Evolutionary conservation across 148 eudicot genomes (phyloP).

Genomic region (Diospyros lotus): DNA sequence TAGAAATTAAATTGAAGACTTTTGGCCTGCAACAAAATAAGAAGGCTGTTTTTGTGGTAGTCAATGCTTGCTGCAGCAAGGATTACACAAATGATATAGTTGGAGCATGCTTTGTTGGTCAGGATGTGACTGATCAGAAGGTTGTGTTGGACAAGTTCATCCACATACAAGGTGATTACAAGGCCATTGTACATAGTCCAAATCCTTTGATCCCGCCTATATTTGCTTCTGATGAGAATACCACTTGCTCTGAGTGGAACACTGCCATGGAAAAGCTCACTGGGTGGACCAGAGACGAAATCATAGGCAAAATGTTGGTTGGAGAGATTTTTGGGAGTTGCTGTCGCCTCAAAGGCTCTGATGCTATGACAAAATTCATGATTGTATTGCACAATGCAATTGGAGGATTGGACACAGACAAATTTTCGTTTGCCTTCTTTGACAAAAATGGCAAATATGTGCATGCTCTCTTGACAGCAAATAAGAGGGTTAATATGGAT

Average conservation of each 20-base stretch:
- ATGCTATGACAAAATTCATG: slow-evolving; percentile 84
- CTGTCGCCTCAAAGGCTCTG: slow-evolving; percentile 76
- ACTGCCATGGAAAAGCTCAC: slow-evolving; percentile 88
- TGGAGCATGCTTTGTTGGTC: slow-evolving; percentile 92
- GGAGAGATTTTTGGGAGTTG: slow-evolving; percentile 82
- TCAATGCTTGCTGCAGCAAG: slow-evolving; percentile 91
- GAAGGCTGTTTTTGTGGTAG: slow-evolving; percentile 68
- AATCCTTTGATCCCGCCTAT: slow-evolving; percentile 92
- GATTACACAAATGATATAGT: slow-evolving; percentile 62
- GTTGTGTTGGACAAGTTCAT: slow-evolving; percentile 81
- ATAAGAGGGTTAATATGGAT: slow-evolving; percentile 68
- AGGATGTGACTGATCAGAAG: slow-evolving; percentile 87
- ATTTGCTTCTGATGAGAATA: slow-evolving; percentile 86
- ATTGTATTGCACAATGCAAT: slow-evolving; percentile 83
- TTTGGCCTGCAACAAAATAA: slow-evolving; percentile 43
- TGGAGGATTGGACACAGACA: slow-evolving; percentile 71
- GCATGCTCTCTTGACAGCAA: slow-evolving; percentile 83
- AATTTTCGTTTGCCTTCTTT: slow-evolving; percentile 71
- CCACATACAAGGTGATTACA: slow-evolving; percentile 86
- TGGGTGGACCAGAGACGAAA: slow-evolving; percentile 70
- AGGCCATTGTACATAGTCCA: slow-evolving; percentile 84
- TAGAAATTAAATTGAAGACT: slow-evolving; percentile 75
- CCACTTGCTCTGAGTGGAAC: slow-evolving; percentile 93
- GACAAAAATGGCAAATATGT: slow-evolving; percentile 63
- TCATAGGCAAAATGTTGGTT: slow-evolving; percentile 67